These are phyloP conservation scores for Ceratobasidium sp. DNA, from an alignment of 1,284 basidiomycete species.

Conservation along the genomic window DNA sequence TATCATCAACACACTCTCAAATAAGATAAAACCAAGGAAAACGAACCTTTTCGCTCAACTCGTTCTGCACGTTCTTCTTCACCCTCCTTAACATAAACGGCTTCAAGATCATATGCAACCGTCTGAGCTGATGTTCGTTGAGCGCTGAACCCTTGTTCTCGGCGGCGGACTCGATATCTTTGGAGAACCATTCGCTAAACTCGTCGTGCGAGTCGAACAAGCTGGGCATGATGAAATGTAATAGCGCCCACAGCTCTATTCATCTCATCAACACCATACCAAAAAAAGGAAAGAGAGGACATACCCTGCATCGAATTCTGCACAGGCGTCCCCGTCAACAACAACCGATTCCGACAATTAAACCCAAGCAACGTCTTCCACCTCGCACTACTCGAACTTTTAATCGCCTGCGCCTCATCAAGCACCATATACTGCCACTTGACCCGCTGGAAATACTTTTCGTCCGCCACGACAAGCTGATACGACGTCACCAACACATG, in stretches of 20 bases:
- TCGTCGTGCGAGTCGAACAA: conserved; percentile 99
- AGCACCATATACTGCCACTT: conserved; percentile 99
- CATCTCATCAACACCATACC: conserved; percentile 47
- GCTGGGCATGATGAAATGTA: conserved; percentile 99
- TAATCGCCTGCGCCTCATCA: conserved; percentile 99
- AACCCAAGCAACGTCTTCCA: conserved; percentile 99
- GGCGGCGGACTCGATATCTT: conserved; percentile 97
- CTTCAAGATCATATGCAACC: conserved; percentile 99
- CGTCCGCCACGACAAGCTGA: conserved; percentile 84
- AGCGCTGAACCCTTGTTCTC: conserved; percentile 90
- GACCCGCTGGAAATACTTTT: conserved; percentile 97
- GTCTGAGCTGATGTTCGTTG: conserved; percentile 95
- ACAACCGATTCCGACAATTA: conserved; percentile 94
- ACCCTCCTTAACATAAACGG: conserved; percentile 99
- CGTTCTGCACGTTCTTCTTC: conserved; percentile 99
- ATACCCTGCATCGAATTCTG: conserved; percentile 99
- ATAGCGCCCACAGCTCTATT: conserved; percentile 95
- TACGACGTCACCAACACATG: conserved; percentile 98
- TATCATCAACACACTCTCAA: conserved; percentile 12
- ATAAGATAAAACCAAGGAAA: neutral
- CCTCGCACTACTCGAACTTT: conserved; percentile 95
- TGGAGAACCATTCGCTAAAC: conserved; percentile 99
- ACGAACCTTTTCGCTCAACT: conserved; percentile 96
- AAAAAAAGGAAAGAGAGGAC: neutral
- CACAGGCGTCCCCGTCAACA: conserved; percentile 98